Conservation (phyloP, 768 basidiomycete species). For the Rhodotorula graminis region DNA sequence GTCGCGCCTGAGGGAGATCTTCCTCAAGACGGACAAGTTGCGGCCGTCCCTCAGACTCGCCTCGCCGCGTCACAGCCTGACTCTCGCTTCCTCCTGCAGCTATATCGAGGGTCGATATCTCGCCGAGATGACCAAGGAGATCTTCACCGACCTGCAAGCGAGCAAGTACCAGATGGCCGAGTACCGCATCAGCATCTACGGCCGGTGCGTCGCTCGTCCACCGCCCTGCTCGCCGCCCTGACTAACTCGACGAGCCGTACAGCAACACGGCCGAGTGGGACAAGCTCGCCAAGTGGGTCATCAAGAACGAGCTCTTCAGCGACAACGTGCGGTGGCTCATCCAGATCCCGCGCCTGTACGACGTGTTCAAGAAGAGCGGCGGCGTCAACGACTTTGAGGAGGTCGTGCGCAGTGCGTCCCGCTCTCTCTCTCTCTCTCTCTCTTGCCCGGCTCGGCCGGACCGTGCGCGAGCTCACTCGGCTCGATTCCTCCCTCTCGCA, state of each 20-base stretch:
- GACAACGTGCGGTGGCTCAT: constrained; percentile 98
- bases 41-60: neutral
- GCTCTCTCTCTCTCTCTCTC: neutral
- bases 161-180: constrained; percentile 97
- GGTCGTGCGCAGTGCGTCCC: constrained; percentile 75
- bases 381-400: constrained; percentile 82
- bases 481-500: constrained; percentile 44
- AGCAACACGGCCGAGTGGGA: constrained; percentile 73
- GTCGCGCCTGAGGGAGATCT: constrained; percentile 89
- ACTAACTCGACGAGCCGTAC: no score
- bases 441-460: no score
- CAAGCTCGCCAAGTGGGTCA: constrained; percentile 94
- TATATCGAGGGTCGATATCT: constrained; percentile 85
- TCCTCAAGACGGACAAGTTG: constrained; percentile 90
- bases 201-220: constrained; percentile 51
- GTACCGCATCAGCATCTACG: constrained; percentile 96
- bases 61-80: neutral
- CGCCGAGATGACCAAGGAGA: constrained; percentile 88
- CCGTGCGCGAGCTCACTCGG: no score
- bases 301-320: constrained; percentile 84
- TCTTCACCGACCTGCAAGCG: constrained; percentile 96
- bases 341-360: constrained; percentile 88
- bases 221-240: neutral
- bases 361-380: constrained; percentile 86
- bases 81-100: neutral